Evolutionary conservation across 495 filamentous ascomycete species (phyloP).

Genomic region (Talaromyces wortmannii): DNA sequence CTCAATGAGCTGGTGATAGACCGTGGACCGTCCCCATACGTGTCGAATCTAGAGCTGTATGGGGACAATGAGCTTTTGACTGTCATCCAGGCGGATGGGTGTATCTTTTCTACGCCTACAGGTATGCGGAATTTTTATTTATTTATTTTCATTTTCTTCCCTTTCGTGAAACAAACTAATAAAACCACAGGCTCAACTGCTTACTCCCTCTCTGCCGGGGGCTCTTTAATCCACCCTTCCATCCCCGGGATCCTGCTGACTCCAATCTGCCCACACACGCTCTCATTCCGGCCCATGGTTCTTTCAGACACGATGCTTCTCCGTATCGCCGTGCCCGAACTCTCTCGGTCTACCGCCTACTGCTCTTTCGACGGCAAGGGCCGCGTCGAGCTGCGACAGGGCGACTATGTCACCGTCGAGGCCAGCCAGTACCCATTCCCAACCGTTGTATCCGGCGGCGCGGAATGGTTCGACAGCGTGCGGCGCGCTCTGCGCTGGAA

Average conservation of each 20-base stretch:
- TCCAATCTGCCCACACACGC: constrained; percentile 93
- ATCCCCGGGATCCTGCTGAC: constrained; percentile 97
- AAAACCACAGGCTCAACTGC: constrained; percentile 65
- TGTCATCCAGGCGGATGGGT: constrained; percentile 91
- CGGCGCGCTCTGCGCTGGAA: constrained; percentile 91
- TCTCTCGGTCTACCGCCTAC: constrained; percentile 86
- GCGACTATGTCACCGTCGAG: constrained; percentile 90
- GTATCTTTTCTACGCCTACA: constrained; percentile 94
- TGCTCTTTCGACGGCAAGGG: constrained; percentile 96
- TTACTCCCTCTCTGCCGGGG: constrained; percentile 92
- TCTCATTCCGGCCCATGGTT: constrained; percentile 98
- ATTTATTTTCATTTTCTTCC: background rate
- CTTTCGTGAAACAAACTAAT: constrained; percentile 2
- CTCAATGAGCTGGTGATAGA: constrained; percentile 98
- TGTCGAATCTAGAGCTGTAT: constrained; percentile 91
- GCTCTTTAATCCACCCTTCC: constrained; percentile 91
- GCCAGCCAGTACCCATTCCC: constrained; percentile 95
- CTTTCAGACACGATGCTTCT: constrained; percentile 90
- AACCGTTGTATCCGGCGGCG: constrained; percentile 68
- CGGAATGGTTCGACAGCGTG: constrained; percentile 94
- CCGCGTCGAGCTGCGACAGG: constrained; percentile 80
- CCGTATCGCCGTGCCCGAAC: constrained; percentile 75
- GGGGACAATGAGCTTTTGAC: constrained; percentile 90
- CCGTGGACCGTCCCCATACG: constrained; percentile 91
- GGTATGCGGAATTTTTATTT: constrained; percentile 39